Evolutionary conservation across 2,329 filamentous ascomycete genomes (phyloP).

Genomic region (Beauveria rudraprayagi): DNA sequence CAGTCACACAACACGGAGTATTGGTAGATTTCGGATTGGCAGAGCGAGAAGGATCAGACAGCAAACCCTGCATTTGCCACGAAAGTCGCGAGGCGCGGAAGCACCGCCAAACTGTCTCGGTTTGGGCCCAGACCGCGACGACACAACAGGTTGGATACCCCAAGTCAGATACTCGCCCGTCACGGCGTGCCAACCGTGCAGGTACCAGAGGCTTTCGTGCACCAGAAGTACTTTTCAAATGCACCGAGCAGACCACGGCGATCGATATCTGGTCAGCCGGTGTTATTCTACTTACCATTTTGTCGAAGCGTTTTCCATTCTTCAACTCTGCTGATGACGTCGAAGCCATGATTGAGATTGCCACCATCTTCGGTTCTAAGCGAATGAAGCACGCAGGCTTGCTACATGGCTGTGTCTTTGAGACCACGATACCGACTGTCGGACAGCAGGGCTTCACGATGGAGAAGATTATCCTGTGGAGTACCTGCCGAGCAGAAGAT

Average conservation of each 20-base stretch:
- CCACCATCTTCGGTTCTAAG: constrained; percentile 81
- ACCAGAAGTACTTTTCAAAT: constrained; percentile 94
- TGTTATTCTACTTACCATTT: constrained; percentile 91
- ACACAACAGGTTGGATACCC: constrained; percentile 63
- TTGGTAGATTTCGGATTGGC: constrained; percentile 99
- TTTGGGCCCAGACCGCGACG: constrained; percentile 43
- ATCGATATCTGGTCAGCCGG: constrained; percentile 97
- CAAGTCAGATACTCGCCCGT: constrained; percentile 80
- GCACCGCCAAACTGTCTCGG: constrained; percentile 48
- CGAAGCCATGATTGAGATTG: constrained; percentile 94
- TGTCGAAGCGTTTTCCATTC: constrained; percentile 90
- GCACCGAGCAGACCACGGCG: constrained; percentile 85
- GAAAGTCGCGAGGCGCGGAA: constrained; percentile 56
- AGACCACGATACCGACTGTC: constrained; percentile 87
- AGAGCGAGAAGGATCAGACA: constrained; percentile 71
- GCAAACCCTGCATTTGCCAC: constrained; percentile 75
- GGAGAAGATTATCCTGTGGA: constrained; percentile 94
- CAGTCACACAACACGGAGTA: constrained; percentile 70
- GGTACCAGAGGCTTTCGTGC: constrained; percentile 94
- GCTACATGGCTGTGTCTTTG: constrained; percentile 84
- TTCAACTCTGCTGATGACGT: constrained; percentile 99
- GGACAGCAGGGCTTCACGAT: constrained; percentile 77
- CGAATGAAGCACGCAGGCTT: constrained; percentile 77
- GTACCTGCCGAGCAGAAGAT: constrained; percentile 64
- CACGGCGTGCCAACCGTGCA: constrained; percentile 84